Percentiles rank a stretch among this genome's conserved stretches.
Conservation (phyloP, 805 yeast species). For the Schwanniomyces vanrijiae region DNA sequence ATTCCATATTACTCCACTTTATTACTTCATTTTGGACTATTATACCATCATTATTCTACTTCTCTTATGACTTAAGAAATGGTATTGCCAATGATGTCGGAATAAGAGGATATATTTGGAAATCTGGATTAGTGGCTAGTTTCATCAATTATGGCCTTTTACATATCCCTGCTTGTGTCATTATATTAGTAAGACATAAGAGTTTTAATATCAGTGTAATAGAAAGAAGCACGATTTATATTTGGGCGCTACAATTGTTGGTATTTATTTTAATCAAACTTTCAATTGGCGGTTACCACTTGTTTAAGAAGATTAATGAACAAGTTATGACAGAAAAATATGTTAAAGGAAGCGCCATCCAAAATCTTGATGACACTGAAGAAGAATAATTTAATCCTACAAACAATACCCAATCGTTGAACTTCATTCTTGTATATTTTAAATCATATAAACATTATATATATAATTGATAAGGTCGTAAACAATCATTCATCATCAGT, state of each 20-base stretch:
- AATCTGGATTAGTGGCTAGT: conserved; percentile 10
- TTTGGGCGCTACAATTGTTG: conserved; percentile 11
- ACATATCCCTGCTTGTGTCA: conserved; percentile 10
- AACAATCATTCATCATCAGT: conserved; percentile 1
- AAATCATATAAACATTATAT: neutral
- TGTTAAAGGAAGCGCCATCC: conserved; percentile 56
- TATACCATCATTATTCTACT: conserved; percentile 12
- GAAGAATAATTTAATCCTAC: conserved; percentile 1
- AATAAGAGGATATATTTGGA: conserved; percentile 6
- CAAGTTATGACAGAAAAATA: conserved; percentile 59
- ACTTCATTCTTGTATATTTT: neutral
- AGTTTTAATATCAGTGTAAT: neutral
- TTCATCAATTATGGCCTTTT: conserved; percentile 12
- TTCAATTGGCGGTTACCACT: conserved; percentile 5
- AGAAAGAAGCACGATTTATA: conserved; percentile 7
- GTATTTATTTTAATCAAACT: conserved; percentile 12
- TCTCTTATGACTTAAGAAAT: conserved; percentile 3
- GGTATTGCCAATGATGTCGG: conserved; percentile 5
- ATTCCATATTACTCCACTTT: conserved; percentile 12
- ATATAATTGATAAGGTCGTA: neutral
- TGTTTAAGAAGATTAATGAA: conserved; percentile 28
- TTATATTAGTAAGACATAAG: conserved; percentile 2
- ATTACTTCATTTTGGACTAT: conserved; percentile 20
- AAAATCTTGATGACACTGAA: conserved; percentile 29
- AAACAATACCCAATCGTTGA: neutral